Conservation (phyloP, 2,329 filamentous ascomycete genomes). For the Alternaria burnsii region DNA sequence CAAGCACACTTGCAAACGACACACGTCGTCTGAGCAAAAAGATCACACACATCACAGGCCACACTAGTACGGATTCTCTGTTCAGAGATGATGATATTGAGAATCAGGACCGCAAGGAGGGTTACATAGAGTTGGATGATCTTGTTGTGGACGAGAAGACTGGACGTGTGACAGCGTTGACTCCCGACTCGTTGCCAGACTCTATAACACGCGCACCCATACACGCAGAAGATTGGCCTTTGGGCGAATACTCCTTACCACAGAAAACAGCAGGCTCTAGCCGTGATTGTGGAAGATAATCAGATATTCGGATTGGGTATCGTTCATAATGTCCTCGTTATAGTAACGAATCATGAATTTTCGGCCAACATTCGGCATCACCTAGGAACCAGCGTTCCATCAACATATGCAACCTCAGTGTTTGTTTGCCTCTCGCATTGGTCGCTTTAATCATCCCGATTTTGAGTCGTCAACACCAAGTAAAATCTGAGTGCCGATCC, state of each 20-base stretch:
- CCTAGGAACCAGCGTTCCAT: not conserved
- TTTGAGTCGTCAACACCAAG: not conserved
- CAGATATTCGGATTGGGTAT: not conserved
- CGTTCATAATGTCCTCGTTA: not conserved
- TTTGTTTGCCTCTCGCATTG: not conserved
- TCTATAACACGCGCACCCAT: not conserved
- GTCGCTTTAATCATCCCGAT: not conserved
- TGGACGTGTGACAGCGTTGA: not conserved
- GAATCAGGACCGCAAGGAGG: not conserved
- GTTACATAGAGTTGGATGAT: not conserved
- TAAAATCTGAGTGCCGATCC: not conserved
- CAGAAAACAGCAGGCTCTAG: not conserved
- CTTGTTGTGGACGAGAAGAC: not conserved
- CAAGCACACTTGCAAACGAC: not conserved
- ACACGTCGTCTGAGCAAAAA: slow-evolving; percentile 1
- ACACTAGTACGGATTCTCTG: not conserved
- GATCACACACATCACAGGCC: not conserved
- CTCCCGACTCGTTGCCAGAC: not conserved
- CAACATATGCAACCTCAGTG: not conserved
- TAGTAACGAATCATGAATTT: not conserved
- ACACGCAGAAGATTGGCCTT: not conserved
- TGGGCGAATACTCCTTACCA: not conserved
- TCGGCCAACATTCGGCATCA: not conserved
- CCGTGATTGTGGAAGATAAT: not conserved
- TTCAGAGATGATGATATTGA: not conserved